A percentile compares a stretch with the other conserved stretches of the same genome.
Evolutionary conservation across 2,329 filamentous ascomycete genomes (phyloP).

Genomic region (Xylariaceae sp.): DNA sequence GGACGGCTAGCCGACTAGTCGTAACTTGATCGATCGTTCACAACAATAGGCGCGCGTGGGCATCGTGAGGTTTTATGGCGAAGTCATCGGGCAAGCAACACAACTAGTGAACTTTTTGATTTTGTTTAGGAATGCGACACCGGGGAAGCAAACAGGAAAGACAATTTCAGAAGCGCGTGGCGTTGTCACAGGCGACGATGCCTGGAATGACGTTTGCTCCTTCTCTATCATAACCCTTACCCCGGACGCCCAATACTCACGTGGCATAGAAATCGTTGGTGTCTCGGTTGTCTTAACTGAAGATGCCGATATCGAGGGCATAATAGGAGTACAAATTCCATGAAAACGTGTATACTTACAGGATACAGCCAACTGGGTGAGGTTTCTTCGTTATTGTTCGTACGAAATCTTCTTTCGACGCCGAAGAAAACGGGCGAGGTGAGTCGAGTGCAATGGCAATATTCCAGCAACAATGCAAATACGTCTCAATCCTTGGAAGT

Average conservation of each 20-base stretch:
- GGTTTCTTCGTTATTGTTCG: too few species aligned
- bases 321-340: background rate
- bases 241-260: slow-evolving; percentile 26
- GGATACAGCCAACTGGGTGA: background rate
- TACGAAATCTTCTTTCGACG: too few species aligned
- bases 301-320: slow-evolving; percentile 10
- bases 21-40: slow-evolving; percentile 7
- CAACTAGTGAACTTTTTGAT: slow-evolving; percentile 1
- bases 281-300: slow-evolving; percentile 22
- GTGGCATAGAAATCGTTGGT: slow-evolving; percentile 25
- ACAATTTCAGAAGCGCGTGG: slow-evolving; percentile 31
- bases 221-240: slow-evolving; percentile 19
- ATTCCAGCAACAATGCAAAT: slow-evolving; percentile 48
- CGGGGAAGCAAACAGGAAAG: slow-evolving; percentile 28
- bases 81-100: slow-evolving; percentile 20
- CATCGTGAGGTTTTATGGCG: slow-evolving; percentile 34
- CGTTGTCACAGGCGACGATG: slow-evolving; percentile 41
- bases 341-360: background rate
- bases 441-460: slow-evolving; percentile 44
- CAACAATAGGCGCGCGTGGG: slow-evolving; percentile 12
- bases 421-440: background rate
- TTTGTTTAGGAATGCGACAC: slow-evolving; percentile 34
- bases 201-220: slow-evolving; percentile 37
- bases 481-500: slow-evolving; percentile 24
- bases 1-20: slow-evolving; percentile 18